Base-by-base conservation (phyloP, 495 filamentous ascomycete species). In the Tuber calosporum region DNA sequence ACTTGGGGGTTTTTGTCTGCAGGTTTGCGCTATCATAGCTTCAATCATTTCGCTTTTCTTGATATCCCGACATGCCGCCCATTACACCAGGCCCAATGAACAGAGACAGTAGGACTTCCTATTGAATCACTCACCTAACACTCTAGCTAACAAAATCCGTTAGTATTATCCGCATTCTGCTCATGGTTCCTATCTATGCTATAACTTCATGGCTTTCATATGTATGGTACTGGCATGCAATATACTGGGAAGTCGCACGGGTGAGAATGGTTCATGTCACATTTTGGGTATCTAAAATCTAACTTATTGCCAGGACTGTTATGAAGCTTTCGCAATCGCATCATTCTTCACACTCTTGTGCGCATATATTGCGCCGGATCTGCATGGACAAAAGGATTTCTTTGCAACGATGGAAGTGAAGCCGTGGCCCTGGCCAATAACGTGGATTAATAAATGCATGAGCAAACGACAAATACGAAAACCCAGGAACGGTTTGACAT, bases 301-400 rank as follows among this genome's bases (percentile, higher is more conserved):
- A 39, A 38, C 67, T 41, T 13, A 13, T 6, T n/a, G n/a, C 79
- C 93, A 69, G 88, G 91, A 96, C 80, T 96, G 92, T 83, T 96
- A 96, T 82, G 93, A 97, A 84, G 93, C 93, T 6, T 95, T 97
- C 79, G 91, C 92, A 66, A 94, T 97, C 73, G 90, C 92, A 42
- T 90, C 90, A 72, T 97, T 97, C 86, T 97, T 97, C 83, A 88
- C 91, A n/a, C 85, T 97, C 34, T 83, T 96, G 79, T 96, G 93
- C 80, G 87, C 90, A 81, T 96, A 96, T 80, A 88, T 93, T 73
- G 91, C 89, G 11, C 92, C 91, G 34, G 87, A 90, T 77, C 83
- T 97, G 39, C 92, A 93, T 79, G 88, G 88, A 39, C 93, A 97
- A 83, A 97, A 97, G 82, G 87, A 93, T 37, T 96, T 92, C 82